Percentiles rank a stretch among this genome's conserved stretches.
Conservation (phyloP, 202 grass and related monocot genomes). For the Musa balbisiana region DNA sequence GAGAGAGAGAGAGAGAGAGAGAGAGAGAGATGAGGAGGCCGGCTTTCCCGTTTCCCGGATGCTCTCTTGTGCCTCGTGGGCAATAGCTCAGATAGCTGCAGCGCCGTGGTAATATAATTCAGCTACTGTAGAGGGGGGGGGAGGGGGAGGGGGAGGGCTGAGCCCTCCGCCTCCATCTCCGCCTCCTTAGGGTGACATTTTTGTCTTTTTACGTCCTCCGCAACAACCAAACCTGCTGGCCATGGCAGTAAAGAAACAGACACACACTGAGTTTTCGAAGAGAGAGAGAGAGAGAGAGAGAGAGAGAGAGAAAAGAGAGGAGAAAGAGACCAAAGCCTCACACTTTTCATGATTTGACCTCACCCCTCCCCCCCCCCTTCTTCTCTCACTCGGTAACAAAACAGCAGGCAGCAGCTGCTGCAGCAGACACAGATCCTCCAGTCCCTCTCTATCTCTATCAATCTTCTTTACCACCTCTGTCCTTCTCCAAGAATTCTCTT, state of each 20-base stretch:
- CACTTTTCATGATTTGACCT: conserved; percentile 21
- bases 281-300: conserved; percentile 4
- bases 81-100: background rate
- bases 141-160: no score
- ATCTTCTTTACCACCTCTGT: conserved; percentile 5
- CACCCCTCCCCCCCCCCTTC: background rate
- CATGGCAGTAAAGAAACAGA: background rate
- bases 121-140: no score
- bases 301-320: background rate
- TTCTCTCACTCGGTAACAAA: conserved; percentile 14
- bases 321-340: background rate
- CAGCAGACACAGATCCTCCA: conserved; percentile 14
- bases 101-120: background rate
- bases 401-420: conserved; percentile 4
- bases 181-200: background rate
- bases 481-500: background rate
- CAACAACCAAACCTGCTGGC: background rate
- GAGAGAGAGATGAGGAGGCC: background rate
- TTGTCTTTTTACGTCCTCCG: no score
- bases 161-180: background rate
- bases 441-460: background rate
- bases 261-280: background rate
- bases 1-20: background rate
- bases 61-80: background rate
- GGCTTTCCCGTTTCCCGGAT: background rate